Base-by-base conservation (phyloP, 345 rosid genomes). In the Lepidium aucheri region DNA sequence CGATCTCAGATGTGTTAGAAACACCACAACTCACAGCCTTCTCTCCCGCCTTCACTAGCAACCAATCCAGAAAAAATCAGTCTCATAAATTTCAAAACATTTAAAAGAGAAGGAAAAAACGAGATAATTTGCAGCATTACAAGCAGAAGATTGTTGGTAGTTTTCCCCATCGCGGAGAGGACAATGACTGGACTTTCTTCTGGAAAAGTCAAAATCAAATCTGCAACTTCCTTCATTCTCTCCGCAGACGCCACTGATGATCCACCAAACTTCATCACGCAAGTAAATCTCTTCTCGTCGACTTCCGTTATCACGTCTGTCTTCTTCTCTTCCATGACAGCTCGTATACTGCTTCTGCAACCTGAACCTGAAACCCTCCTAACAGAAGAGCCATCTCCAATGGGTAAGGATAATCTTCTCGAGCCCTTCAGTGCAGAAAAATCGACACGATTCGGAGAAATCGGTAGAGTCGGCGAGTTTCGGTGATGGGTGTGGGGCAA, bases 251-350 rank as follows among this genome's bases (percentile, higher is more conserved):
- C 83, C 74, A 94, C 77, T 0, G 99, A 94, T 0, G 99, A 94
- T 47, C 99, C 99, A 15, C 99, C 99, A 43, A 94, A 94, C 78
- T 94, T 94, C 97, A 94, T 94, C 41, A 87, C 96, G 59, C 96
- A 87, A 0, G 86, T 81, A 35, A 91, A 59, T 41, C 85, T 79
- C 70, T 78, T 86, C 68, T 81, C 80, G 0, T 44, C 73, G 8
- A 44, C 44, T 45, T 60, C 77, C 15, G 30, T 35, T 0, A 52
- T 4, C 59, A 20, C 39, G 11, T 68, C 74, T 55, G 38, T 74
- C 54, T 68, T 68, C 74, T 62, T 63, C 65, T 74, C 74, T 5
- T 68, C 74, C 50, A 68, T 56, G 0, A 63, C 61, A 56, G 78
- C 74, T 74, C 61, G 70, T 8, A 68, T 20, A 16, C 15, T 47